These are phyloP conservation scores for Vinca minor DNA, from an alignment of 257 asterid species.

Conservation along the genomic window DNA sequence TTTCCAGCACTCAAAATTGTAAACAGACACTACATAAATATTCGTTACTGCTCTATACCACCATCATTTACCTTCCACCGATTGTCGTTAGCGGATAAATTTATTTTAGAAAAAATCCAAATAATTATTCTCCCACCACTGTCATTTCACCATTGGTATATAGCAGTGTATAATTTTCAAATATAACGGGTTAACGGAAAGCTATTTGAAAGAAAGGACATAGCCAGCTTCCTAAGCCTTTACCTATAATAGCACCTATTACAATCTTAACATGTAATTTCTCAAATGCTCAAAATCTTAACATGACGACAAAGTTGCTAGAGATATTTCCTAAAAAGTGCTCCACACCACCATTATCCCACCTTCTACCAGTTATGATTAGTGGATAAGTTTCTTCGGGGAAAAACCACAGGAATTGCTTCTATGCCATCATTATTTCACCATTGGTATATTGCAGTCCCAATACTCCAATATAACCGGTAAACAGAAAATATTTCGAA, in stretches of 20 bases:
- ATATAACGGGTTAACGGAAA: not conserved
- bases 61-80: not conserved
- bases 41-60: not conserved
- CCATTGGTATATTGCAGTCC: not conserved
- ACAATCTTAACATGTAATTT: not conserved
- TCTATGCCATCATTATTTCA: not conserved
- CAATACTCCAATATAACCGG: not conserved
- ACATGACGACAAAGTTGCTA: not conserved
- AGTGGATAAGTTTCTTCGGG: not conserved
- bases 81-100: not conserved
- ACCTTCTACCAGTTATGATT: not conserved
- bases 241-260: not conserved
- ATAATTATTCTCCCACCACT: not conserved
- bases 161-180: not conserved
- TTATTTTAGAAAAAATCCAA: not conserved
- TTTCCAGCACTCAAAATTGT: not conserved
- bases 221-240: not conserved
- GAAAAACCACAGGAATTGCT: not conserved
- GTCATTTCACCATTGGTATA: not conserved
- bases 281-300: not conserved
- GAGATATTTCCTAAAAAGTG: not conserved
- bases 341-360: not conserved
- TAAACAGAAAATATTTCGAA: too few relatives aligned
- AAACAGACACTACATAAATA: not conserved
- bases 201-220: not conserved